Evolutionary conservation across 768 basidiomycete species (phyloP).

Genomic region (Nidularia sp.): DNA sequence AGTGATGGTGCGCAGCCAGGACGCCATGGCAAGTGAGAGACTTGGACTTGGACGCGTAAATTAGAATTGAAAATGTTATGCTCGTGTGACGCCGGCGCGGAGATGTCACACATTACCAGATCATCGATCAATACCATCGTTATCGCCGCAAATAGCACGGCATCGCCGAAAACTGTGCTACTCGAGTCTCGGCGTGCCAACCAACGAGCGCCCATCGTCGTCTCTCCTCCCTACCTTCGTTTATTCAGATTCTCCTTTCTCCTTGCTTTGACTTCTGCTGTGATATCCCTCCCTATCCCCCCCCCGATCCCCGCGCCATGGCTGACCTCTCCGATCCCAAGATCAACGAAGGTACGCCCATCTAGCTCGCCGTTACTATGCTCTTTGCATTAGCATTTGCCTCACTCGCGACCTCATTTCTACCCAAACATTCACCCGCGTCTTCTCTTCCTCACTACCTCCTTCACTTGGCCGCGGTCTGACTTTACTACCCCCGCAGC

Average conservation of each 20-base stretch:
- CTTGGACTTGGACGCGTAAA: background rate
- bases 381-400: background rate
- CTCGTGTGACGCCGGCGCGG: background rate
- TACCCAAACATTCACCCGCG: background rate
- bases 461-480: conserved; percentile 2
- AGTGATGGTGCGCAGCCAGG: conserved; percentile 14
- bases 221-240: background rate
- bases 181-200: no score
- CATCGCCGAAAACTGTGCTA: no score
- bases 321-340: conserved; percentile 75
- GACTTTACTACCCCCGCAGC: conserved; percentile 45
- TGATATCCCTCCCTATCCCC: no score
- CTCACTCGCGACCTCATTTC: background rate
- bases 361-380: background rate
- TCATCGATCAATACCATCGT: background rate
- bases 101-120: no score
- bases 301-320: conserved; percentile 36
- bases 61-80: background rate
- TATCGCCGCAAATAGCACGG: no score
- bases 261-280: no score
- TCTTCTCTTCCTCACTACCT: conserved; percentile 5
- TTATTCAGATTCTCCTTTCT: background rate
- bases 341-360: conserved; percentile 71
- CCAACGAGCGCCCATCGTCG: background rate
- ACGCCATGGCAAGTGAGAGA: conserved; percentile 13